phyloP scores from a whole-genome alignment of 2,329 filamentous ascomycete genomes.

The Botryotinia narcissicola region DNA sequence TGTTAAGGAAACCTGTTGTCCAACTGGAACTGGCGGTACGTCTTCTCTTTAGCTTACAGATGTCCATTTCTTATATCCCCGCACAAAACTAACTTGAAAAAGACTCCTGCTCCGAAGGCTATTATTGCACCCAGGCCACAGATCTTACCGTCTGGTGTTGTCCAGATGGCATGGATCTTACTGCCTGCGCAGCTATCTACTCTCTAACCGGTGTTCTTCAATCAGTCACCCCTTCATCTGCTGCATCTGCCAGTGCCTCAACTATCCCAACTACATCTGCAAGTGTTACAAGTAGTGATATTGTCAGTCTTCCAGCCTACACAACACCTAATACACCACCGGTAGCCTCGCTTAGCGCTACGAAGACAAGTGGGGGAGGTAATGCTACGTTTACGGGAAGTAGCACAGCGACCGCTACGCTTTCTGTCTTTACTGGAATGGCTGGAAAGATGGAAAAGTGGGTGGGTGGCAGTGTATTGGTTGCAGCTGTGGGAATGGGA shows the following conservation, averaged over 20 bases:
- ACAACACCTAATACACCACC: neutral
- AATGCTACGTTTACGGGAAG: constrained; percentile 12
- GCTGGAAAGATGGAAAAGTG: neutral
- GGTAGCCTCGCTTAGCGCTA: neutral
- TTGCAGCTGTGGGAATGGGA: constrained; percentile 7
- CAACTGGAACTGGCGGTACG: constrained; percentile 19
- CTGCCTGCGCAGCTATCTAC: constrained; percentile 53
- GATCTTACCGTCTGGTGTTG: constrained; percentile 58
- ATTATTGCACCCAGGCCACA: constrained; percentile 59
- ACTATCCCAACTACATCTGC: neutral
- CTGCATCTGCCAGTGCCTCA: neutral
- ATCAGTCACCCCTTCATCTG: neutral
- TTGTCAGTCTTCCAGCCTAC: neutral
- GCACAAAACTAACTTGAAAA: neutral
- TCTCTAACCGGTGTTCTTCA: constrained; percentile 48
- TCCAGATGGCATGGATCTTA: constrained; percentile 50
- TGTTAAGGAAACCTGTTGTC: constrained; percentile 12
- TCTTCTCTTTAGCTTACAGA: neutral
- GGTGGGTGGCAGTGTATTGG: neutral
- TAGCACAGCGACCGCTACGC: neutral
- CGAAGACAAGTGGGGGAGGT: neutral
- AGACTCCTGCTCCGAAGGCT: constrained; percentile 37
- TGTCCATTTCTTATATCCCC: neutral
- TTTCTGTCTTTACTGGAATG: neutral
- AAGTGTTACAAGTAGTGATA: neutral